Conservation (phyloP, 495 filamentous ascomycete genomes). For the Apiosordaria backusii region DNA sequence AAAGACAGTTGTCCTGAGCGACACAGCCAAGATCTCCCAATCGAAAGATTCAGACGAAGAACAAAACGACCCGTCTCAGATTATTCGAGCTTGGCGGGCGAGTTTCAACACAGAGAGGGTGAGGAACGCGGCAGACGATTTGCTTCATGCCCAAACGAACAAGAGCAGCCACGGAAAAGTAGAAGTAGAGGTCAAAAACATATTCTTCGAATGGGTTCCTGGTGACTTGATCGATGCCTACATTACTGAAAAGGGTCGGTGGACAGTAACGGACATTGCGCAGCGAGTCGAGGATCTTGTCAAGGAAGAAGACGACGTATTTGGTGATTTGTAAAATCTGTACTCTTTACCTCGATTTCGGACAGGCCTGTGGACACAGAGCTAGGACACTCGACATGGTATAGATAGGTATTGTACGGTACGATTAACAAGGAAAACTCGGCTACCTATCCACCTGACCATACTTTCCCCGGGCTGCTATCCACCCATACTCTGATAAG, state of each 20-base stretch:
- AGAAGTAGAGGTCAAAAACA: slow-evolving; percentile 49
- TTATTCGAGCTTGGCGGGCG: slow-evolving; percentile 46
- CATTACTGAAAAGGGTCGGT: slow-evolving; percentile 50
- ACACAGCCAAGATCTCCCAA: slow-evolving; percentile 57
- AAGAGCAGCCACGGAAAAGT: background rate
- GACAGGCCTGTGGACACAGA: no score
- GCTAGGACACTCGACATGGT: no score
- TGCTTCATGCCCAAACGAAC: background rate
- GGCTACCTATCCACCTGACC: no score
- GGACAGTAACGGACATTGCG: slow-evolving; percentile 31
- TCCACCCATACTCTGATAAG: no score
- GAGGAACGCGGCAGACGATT: slow-evolving; percentile 16
- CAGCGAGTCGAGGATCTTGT: slow-evolving; percentile 28
- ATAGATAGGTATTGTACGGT: no score
- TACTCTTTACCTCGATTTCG: no score
- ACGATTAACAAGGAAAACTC: no score
- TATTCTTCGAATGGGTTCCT: slow-evolving; percentile 66
- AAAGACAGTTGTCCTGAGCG: slow-evolving; percentile 53
- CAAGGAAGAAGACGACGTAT: slow-evolving; percentile 30
- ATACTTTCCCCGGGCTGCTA: no score
- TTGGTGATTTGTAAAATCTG: slow-evolving; percentile 30
- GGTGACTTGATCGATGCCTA: slow-evolving; percentile 51
- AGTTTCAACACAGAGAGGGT: slow-evolving; percentile 22
- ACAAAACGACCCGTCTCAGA: slow-evolving; percentile 48
- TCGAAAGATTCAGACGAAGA: slow-evolving; percentile 38